Evolutionary conservation across 768 basidiomycete genomes (phyloP), one percentile per base, ranked within the genome.

Genomic region (Hygrophorus pudorinus): DNA sequence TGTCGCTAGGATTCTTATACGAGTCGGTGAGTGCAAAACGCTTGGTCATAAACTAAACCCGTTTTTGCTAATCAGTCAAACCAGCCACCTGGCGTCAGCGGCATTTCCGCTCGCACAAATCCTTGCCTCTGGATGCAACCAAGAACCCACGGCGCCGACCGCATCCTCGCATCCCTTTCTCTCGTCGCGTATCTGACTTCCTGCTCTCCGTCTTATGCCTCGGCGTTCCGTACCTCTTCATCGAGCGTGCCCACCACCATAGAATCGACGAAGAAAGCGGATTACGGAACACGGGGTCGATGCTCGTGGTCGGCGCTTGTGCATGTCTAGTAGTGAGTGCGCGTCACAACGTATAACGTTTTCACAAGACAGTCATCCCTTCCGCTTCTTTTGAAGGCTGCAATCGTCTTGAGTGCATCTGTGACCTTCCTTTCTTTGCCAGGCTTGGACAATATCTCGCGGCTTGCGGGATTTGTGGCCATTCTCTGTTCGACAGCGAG

Each of bases 361-460:
- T 38, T 39, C 38, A 40, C 5, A 17, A 30, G 21, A 37, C 29
- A 40, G 10, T 29, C 17, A 17, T 29, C n/a, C 5, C 18, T 34
- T 27, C 53, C 18, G 49, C 44, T 31, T 47, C 48, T 34, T 14
- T 17, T 49, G 38, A 59, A 89, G 86, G 84, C 85, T 53, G 86
- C 86, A 21, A 72, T 88, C 46, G 71, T 88, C 17, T 65, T 89
- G 46, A 87, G 87, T 52, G 81, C 85, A 27, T 84, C 85, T 32
- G 81, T 87, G 45, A 87, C 85, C 20, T 79, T 88, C 63, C 72
- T 90, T 57, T 76, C 83, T 41, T 71, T 90, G 42, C 85, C 87
- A 53, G 82, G 79, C 31, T 52, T 90, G 60, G 79, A 81, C 58
- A 72, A 66, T 47, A 50, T 80, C 49, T 64, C 80, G 45, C 73